These are phyloP conservation scores for Daedaleopsis nitida DNA, from an alignment of 768 basidiomycete genomes.

Conservation along the genomic window DNA sequence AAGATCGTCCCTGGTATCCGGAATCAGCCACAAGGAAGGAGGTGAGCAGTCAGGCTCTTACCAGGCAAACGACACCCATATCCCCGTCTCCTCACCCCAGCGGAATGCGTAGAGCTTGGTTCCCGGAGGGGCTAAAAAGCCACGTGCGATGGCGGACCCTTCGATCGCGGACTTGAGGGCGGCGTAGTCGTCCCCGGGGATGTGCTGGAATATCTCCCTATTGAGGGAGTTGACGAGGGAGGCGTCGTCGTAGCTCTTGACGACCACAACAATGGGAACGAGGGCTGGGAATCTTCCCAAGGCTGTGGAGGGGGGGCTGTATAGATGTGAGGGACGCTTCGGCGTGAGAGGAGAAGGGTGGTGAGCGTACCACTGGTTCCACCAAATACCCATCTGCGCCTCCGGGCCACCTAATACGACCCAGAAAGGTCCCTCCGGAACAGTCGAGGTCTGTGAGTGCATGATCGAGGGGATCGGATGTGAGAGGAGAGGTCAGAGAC, in stretches of 20 bases:
- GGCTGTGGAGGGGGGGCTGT: background rate
- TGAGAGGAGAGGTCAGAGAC: background rate
- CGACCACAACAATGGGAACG: conserved; percentile 6
- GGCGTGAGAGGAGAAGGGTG: background rate
- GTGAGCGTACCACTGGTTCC: conserved; percentile 1
- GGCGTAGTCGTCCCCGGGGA: background rate
- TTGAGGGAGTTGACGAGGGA: background rate
- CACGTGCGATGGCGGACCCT: no score
- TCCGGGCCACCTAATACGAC: background rate
- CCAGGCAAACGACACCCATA: background rate
- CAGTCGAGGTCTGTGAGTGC: no score
- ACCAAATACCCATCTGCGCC: background rate
- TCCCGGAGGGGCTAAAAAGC: background rate
- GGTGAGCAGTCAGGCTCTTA: no score
- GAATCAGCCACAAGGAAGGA: no score
- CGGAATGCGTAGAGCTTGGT: background rate
- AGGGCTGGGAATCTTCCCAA: background rate
- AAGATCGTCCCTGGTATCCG: background rate
- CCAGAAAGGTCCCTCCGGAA: no score
- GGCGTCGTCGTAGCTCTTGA: background rate
- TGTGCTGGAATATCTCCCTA: background rate
- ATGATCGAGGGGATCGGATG: background rate
- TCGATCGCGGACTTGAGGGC: background rate
- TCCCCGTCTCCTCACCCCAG: background rate
- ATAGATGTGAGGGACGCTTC: no score